A percentile compares a stretch with the other conserved stretches of the same genome.
Conservation (phyloP, 2,329 filamentous ascomycete genomes). For the Neofusicoccum cordaticola region DNA sequence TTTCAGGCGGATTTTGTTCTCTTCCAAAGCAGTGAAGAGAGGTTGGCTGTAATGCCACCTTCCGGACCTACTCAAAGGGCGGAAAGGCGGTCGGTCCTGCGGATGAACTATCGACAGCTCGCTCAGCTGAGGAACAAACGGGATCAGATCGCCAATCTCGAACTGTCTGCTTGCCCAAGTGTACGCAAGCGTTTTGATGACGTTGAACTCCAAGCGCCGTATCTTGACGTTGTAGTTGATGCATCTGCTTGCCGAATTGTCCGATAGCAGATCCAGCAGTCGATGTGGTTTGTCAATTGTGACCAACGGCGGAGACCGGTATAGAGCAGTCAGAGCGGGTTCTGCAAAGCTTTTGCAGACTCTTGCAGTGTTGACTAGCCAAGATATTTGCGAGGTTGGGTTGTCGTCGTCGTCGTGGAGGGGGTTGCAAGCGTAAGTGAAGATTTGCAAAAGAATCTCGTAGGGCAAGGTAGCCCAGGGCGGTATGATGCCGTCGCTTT, state of each 20-base stretch:
- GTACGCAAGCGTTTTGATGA: conserved; percentile 55
- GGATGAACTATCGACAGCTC: conserved; percentile 71
- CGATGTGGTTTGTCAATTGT: conserved; percentile 47
- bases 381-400: conserved; percentile 49
- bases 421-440: conserved; percentile 63
- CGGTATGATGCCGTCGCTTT: conserved; percentile 43
- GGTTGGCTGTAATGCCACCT: conserved; percentile 67
- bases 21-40: conserved; percentile 63
- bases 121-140: conserved; percentile 63
- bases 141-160: conserved; percentile 58
- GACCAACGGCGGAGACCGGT: conserved; percentile 65
- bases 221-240: conserved; percentile 70
- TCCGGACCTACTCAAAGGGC: conserved; percentile 34
- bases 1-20: conserved; percentile 45
- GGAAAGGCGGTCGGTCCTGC: conserved; percentile 65
- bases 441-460: conserved; percentile 66
- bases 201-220: conserved; percentile 66
- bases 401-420: conserved; percentile 49
- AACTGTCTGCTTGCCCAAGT: conserved; percentile 54
- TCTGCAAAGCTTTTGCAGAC: conserved; percentile 64
- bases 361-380: conserved; percentile 64
- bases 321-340: conserved; percentile 70
- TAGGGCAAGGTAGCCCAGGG: conserved; percentile 65
- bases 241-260: conserved; percentile 35
- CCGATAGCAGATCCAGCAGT: conserved; percentile 55